Percentiles rank a stretch among this genome's conserved stretches.
These are phyloP conservation scores for Saturnispora diversa DNA, from an alignment of 805 yeast species.

Conservation along the genomic window DNA sequence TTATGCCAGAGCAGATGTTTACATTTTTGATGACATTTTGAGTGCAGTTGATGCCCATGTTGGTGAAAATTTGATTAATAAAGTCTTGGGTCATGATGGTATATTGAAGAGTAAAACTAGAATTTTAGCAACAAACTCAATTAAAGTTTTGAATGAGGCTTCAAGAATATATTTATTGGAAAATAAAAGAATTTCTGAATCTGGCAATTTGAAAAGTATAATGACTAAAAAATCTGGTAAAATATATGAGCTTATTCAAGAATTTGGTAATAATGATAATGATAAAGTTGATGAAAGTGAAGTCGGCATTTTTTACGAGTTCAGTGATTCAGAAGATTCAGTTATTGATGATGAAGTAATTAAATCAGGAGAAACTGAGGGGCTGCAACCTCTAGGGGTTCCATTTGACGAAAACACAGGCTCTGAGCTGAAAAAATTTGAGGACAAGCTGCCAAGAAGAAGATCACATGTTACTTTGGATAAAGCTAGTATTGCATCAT, in stretches of 20 bases:
- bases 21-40: slow-evolving; percentile 81
- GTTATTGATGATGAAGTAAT: slow-evolving; percentile 3
- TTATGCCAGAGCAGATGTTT: slow-evolving; percentile 86
- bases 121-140: slow-evolving; percentile 50
- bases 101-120: slow-evolving; percentile 44
- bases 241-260: slow-evolving; percentile 31
- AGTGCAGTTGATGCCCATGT: slow-evolving; percentile 98
- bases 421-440: slow-evolving; percentile 15
- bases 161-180: slow-evolving; percentile 52
- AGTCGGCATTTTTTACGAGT: slow-evolving; percentile 1
- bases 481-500: slow-evolving; percentile 59
- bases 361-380: slow-evolving; percentile 13
- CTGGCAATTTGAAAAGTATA: slow-evolving; percentile 40
- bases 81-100: slow-evolving; percentile 41
- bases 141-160: slow-evolving; percentile 49
- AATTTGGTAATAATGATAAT: slow-evolving; percentile 27
- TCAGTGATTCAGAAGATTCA: slow-evolving; percentile 7
- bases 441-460: slow-evolving; percentile 8
- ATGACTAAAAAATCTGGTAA: slow-evolving; percentile 19
- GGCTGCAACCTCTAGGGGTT: slow-evolving; percentile 13
- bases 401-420: slow-evolving; percentile 15
- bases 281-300: not conserved
- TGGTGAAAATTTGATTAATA: slow-evolving; percentile 68
- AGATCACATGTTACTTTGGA: slow-evolving; percentile 31
- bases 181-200: slow-evolving; percentile 47